Conservation (phyloP, 2,329 filamentous ascomycete species). For the Diaporthe sp. region DNA sequence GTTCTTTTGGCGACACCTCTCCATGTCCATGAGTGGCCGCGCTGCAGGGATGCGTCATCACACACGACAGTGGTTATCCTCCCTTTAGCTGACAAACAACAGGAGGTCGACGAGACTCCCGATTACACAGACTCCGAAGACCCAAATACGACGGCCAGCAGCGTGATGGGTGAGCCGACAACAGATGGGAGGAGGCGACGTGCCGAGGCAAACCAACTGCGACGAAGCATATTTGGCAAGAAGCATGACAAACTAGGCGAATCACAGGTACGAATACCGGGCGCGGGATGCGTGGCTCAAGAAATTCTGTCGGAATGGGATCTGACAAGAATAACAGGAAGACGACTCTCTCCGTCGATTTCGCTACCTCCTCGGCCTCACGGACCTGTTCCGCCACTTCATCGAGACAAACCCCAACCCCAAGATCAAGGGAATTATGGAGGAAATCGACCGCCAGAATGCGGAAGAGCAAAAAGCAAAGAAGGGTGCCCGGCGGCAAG, state of each 20-base stretch:
- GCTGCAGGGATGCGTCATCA: neutral
- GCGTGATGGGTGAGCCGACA: conserved; percentile 81
- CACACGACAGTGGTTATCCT: neutral
- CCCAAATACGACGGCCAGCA: conserved; percentile 82
- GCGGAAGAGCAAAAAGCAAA: conserved; percentile 78
- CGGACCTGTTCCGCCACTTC: conserved; percentile 97
- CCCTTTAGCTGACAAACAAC: conserved; percentile 17
- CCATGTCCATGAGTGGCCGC: neutral
- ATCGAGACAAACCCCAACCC: conserved; percentile 98
- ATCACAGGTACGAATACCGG: conserved; percentile 78
- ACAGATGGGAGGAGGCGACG: conserved; percentile 87
- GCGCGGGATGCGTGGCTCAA: neutral
- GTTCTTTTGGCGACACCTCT: conserved; percentile 40
- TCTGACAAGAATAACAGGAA: conserved; percentile 68
- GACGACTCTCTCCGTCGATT: conserved; percentile 96
- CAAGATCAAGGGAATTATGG: conserved; percentile 92
- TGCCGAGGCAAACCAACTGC: conserved; percentile 88
- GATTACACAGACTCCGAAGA: conserved; percentile 78
- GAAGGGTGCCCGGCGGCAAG: conserved; percentile 83
- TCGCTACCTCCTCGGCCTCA: conserved; percentile 92
- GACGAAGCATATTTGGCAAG: conserved; percentile 92
- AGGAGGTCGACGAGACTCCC: conserved; percentile 76
- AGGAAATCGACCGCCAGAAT: conserved; percentile 94
- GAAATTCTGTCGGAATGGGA: neutral
- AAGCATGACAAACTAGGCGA: conserved; percentile 94